Conservation (phyloP, 2,329 filamentous ascomycete genomes). For the Fusarium sp. region DNA sequence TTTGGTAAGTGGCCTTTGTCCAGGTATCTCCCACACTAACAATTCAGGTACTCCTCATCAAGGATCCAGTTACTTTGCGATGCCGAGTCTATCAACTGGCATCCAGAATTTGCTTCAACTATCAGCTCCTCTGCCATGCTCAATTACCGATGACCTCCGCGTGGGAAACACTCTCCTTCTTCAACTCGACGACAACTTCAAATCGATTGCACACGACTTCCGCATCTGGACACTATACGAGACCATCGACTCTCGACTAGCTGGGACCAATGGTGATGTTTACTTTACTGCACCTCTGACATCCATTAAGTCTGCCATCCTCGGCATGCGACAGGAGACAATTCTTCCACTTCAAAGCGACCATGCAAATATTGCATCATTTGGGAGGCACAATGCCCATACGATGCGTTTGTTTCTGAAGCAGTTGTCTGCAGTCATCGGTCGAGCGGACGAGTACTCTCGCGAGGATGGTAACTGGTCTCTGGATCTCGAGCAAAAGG, state of each 20-base stretch:
- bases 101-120: constrained; percentile 66
- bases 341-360: constrained; percentile 67
- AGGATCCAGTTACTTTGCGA: constrained; percentile 72
- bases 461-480: constrained; percentile 55
- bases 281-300: constrained; percentile 71
- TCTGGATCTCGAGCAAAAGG: constrained; percentile 63
- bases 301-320: constrained; percentile 66
- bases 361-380: constrained; percentile 66
- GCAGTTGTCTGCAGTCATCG: constrained; percentile 51
- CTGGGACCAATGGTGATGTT: constrained; percentile 59
- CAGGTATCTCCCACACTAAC: neutral
- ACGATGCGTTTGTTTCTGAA: constrained; percentile 58
- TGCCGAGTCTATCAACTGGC: constrained; percentile 65
- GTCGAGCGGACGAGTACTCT: constrained; percentile 50
- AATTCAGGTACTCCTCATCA: constrained; percentile 68
- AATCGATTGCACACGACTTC: constrained; percentile 67
- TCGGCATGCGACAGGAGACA: constrained; percentile 63
- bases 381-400: constrained; percentile 61
- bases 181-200: constrained; percentile 66
- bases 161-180: constrained; percentile 63
- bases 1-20: constrained; percentile 58
- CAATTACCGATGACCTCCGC: constrained; percentile 63
- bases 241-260: constrained; percentile 69
- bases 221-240: constrained; percentile 73
- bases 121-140: constrained; percentile 61